Percentiles rank a stretch among this genome's conserved stretches.
Evolutionary conservation across 805 yeast species (phyloP).

Genomic region (Grigorovia yakushimaensis): DNA sequence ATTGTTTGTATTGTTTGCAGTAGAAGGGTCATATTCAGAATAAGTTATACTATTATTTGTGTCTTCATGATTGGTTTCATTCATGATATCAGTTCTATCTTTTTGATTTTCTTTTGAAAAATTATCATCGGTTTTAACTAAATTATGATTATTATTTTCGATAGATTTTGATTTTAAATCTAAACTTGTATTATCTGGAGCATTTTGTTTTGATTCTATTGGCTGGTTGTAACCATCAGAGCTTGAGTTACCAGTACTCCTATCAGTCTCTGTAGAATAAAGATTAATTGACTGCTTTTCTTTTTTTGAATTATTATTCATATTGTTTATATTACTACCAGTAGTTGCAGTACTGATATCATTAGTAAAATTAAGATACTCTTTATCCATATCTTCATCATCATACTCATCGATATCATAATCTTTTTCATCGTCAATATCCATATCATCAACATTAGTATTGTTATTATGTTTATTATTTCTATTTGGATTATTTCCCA

Average conservation of each 20-base stretch:
- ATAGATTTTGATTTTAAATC: constrained; percentile 1
- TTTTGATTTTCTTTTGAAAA: too few species aligned
- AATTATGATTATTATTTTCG: background rate
- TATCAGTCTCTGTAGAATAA: constrained; percentile 23
- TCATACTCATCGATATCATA: background rate
- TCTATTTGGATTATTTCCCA: background rate
- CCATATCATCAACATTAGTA: constrained; percentile 1
- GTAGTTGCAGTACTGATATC: constrained; percentile 12
- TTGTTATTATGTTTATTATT: constrained; percentile 3
- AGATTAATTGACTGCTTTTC: constrained; percentile 18
- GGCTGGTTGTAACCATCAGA: constrained; percentile 9
- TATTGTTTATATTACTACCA: constrained; percentile 2
- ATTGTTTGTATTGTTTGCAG: background rate
- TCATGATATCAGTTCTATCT: too few species aligned
- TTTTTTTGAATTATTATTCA: constrained; percentile 2
- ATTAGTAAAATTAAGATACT: constrained; percentile 9
- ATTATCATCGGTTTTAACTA: too few species aligned
- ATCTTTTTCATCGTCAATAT: background rate
- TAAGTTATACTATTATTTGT: background rate
- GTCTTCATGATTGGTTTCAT: too few species aligned
- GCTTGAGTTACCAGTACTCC: constrained; percentile 20
- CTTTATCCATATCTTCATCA: constrained; percentile 3
- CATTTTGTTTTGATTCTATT: constrained; percentile 3
- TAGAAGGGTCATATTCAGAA: background rate
- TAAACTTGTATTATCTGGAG: background rate